Evolutionary conservation across 371 early-diverging fungal species (phyloP).

Genomic region (Dinochytrium kinnereticum): DNA sequence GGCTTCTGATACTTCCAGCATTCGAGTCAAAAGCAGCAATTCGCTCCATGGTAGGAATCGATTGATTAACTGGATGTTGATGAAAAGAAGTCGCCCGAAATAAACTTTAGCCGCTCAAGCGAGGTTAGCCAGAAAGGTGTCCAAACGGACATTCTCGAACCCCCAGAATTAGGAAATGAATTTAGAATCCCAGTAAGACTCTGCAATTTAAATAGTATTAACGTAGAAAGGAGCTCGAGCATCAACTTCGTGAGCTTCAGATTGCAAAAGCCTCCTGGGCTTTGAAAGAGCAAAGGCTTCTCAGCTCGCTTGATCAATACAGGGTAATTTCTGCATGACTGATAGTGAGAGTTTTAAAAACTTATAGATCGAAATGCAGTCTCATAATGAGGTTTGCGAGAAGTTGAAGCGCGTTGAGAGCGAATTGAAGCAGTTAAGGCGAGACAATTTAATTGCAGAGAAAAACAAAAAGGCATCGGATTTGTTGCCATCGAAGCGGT

Average conservation of each 20-base stretch:
- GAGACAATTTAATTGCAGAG: neutral
- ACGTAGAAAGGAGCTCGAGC: neutral
- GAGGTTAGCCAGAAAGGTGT: neutral
- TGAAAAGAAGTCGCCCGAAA: neutral
- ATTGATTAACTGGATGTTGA: too few relatives aligned
- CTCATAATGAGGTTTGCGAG: neutral
- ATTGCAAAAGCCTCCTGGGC: neutral
- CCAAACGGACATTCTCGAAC: neutral
- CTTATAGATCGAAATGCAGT: neutral
- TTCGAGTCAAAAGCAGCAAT: too few relatives aligned
- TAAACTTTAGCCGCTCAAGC: neutral
- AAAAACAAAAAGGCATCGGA: slow-evolving; percentile 13
- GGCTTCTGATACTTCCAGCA: too few relatives aligned
- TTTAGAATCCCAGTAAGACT: too few relatives aligned
- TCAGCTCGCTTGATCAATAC: neutral
- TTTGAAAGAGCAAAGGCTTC: neutral
- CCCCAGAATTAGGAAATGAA: neutral
- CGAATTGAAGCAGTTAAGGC: neutral
- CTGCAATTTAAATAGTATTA: neutral
- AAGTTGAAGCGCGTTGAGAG: neutral
- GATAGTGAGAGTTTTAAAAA: neutral
- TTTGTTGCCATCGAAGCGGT: slow-evolving; percentile 3
- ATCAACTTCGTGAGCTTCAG: neutral
- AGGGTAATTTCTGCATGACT: neutral
- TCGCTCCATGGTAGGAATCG: too few relatives aligned